Evolutionary conservation across 805 yeast genomes (phyloP).

Genomic region (Saturnispora halmiae): DNA sequence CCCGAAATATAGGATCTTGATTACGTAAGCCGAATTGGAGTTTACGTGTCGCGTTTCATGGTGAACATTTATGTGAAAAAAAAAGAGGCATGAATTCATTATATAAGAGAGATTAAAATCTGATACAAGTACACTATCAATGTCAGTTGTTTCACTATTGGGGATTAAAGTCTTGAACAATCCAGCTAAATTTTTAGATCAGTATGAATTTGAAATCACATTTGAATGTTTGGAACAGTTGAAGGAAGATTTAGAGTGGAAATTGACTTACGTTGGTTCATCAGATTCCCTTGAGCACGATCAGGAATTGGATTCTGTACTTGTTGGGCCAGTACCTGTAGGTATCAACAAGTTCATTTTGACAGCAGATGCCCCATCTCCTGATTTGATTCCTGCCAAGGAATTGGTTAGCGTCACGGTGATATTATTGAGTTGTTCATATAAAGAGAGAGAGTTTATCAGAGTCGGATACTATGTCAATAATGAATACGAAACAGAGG

Average conservation of each 20-base stretch:
- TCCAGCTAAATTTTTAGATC: slow-evolving; percentile 88
- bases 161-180: slow-evolving; percentile 90
- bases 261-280: slow-evolving; percentile 92
- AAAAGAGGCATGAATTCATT: not conserved
- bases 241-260: slow-evolving; percentile 93
- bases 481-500: slow-evolving; percentile 92
- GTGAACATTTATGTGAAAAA: too few relatives aligned
- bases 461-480: slow-evolving; percentile 97
- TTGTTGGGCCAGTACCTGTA: slow-evolving; percentile 99
- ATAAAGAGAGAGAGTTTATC: slow-evolving; percentile 89
- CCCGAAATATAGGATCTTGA: too few relatives aligned
- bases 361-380: slow-evolving; percentile 94
- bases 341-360: slow-evolving; percentile 91
- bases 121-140: slow-evolving; percentile 21
- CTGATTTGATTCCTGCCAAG: slow-evolving; percentile 91
- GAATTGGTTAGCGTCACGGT: slow-evolving; percentile 95
- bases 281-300: slow-evolving; percentile 92
- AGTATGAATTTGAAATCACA: slow-evolving; percentile 94
- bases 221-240: slow-evolving; percentile 93
- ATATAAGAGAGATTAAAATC: not conserved
- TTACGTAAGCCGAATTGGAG: too few relatives aligned
- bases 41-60: too few relatives aligned
- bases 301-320: slow-evolving; percentile 88
- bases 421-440: slow-evolving; percentile 83
- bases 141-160: slow-evolving; percentile 89